Conservation (phyloP, 305 asterid genomes). For the Plantago lanceolata region DNA sequence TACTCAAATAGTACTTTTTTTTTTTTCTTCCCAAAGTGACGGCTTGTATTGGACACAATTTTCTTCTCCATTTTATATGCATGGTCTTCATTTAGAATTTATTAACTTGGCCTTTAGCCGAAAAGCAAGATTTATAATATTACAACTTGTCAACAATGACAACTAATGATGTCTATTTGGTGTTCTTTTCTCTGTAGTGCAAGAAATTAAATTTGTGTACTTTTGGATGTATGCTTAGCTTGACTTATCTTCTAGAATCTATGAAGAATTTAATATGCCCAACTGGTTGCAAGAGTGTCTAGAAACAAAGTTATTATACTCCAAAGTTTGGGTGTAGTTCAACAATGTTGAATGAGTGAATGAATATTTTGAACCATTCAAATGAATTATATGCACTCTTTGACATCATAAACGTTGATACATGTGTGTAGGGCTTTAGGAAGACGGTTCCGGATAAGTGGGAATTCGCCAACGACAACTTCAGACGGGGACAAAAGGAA, state of each 20-base stretch:
- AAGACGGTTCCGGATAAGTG: conserved; percentile 79
- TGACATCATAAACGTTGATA: background rate
- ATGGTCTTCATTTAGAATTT: background rate
- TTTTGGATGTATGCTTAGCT: too few relatives aligned
- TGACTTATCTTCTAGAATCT: too few relatives aligned
- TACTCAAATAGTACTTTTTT: background rate
- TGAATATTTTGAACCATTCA: too few relatives aligned
- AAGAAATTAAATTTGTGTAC: too few relatives aligned
- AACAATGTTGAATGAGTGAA: too few relatives aligned
- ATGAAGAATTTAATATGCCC: too few relatives aligned
- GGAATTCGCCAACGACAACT: conserved; percentile 85
- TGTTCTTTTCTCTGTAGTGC: too few relatives aligned
- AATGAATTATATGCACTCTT: background rate
- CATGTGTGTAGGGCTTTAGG: conserved; percentile 57
- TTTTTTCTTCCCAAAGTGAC: background rate
- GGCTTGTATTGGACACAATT: background rate
- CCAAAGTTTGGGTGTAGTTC: too few relatives aligned
- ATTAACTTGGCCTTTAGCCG: background rate
- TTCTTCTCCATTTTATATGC: background rate
- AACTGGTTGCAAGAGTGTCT: too few relatives aligned
- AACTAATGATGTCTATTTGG: too few relatives aligned
- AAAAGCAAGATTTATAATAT: background rate
- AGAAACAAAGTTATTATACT: too few relatives aligned
- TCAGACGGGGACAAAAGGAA: conserved; percentile 59
- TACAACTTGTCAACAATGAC: too few relatives aligned